phyloP scores from a whole-genome alignment of 2,329 filamentous ascomycete species.

The Claviceps quebecensis region DNA sequence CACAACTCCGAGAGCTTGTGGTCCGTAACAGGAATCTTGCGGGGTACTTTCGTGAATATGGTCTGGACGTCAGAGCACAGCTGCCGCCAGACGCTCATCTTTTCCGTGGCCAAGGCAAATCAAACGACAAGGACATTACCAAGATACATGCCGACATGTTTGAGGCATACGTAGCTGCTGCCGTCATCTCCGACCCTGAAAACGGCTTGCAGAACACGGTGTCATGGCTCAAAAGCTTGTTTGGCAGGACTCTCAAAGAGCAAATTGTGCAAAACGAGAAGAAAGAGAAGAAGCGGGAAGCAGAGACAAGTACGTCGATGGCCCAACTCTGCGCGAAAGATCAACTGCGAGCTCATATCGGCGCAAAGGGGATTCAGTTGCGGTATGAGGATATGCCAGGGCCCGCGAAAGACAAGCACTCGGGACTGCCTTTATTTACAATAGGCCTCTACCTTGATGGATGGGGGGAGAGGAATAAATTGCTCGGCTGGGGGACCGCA shows the following conservation, averaged over 20 bases:
- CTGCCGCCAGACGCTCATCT: conserved; percentile 33
- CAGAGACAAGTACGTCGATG: not conserved
- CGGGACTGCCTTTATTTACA: conserved; percentile 42
- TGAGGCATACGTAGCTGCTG: conserved; percentile 75
- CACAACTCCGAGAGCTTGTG: conserved; percentile 63
- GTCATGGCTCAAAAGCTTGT: conserved; percentile 62
- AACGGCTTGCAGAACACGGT: conserved; percentile 48
- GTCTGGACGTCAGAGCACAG: conserved; percentile 49
- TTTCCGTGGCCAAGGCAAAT: conserved; percentile 13
- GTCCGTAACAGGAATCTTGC: conserved; percentile 70
- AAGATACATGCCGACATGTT: conserved; percentile 82
- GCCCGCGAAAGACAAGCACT: conserved; percentile 38
- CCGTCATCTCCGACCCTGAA: conserved; percentile 52
- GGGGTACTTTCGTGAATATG: conserved; percentile 55
- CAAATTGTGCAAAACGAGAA: conserved; percentile 28
- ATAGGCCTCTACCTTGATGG: conserved; percentile 53
- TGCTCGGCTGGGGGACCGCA: conserved; percentile 49
- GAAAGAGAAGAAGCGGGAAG: not conserved
- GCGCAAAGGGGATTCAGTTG: conserved; percentile 42
- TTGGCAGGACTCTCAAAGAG: conserved; percentile 49
- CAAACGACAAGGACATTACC: conserved; percentile 37
- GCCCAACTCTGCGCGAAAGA: conserved; percentile 15
- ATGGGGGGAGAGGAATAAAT: conserved; percentile 49
- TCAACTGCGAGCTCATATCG: conserved; percentile 25
- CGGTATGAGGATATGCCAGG: conserved; percentile 44